Percentiles rank a stretch among this genome's conserved stretches.
Evolutionary conservation across 257 asterid species (phyloP).

Genomic region (Fraxinus excelsior): DNA sequence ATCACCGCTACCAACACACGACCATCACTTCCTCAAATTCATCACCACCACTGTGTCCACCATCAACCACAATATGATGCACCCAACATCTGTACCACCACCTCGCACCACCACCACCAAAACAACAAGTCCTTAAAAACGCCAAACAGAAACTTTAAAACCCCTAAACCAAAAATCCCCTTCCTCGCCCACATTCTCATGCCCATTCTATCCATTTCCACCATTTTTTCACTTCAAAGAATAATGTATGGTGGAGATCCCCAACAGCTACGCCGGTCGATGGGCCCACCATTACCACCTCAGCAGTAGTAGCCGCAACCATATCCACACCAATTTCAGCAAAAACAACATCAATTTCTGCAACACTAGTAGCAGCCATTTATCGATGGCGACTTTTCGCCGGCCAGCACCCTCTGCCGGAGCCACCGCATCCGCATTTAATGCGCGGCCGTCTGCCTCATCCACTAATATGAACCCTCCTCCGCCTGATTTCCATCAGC

Average conservation of each 20-base stretch:
- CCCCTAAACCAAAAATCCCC: conserved; percentile 34
- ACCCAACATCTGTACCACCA: too few relatives aligned
- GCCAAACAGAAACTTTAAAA: conserved; percentile 17
- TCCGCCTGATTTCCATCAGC: conserved; percentile 60
- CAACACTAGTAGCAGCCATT: conserved; percentile 43
- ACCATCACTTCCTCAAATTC: too few relatives aligned
- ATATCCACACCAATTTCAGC: conserved; percentile 48
- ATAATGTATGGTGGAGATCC: conserved; percentile 71
- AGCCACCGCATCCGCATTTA: conserved; percentile 67
- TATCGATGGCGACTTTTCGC: conserved; percentile 57
- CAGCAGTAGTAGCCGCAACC: conserved; percentile 58
- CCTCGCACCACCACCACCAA: neutral
- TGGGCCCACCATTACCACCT: conserved; percentile 51
- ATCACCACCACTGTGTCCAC: too few relatives aligned
- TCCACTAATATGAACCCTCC: conserved; percentile 67
- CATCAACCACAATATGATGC: too few relatives aligned
- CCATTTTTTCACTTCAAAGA: conserved; percentile 15
- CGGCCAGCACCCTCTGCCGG: conserved; percentile 74
- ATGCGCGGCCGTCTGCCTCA: conserved; percentile 92
- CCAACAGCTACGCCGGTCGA: conserved; percentile 52
- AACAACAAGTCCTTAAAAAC: too few relatives aligned
- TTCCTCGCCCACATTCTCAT: conserved; percentile 4
- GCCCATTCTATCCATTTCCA: conserved; percentile 4
- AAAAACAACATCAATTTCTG: conserved; percentile 16
- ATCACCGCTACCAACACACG: too few relatives aligned